Percentiles rank a stretch among this genome's conserved stretches.
These are phyloP conservation scores for Heliosperma pusillum DNA, from an alignment of 148 eudicot genomes.

Conservation along the genomic window DNA sequence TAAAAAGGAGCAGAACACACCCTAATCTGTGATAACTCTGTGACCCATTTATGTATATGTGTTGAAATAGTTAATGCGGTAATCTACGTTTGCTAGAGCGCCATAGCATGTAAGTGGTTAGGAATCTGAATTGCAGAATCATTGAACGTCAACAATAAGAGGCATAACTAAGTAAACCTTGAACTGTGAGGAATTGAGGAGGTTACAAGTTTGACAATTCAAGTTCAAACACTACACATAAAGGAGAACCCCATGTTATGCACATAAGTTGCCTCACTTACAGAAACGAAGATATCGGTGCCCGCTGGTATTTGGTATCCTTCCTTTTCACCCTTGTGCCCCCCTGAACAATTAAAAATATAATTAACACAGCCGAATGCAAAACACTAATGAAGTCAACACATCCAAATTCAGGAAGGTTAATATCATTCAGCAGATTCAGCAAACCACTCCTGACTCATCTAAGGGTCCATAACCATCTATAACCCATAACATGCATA, in stretches of 20 bases:
- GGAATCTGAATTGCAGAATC: not conserved
- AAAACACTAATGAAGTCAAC: not conserved
- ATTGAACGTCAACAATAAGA: not conserved
- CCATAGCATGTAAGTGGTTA: not conserved
- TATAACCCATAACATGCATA: slow-evolving; percentile 4
- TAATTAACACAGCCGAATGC: not conserved
- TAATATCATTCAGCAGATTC: not conserved
- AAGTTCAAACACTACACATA: slow-evolving; percentile 2
- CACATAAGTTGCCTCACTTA: slow-evolving; percentile 32
- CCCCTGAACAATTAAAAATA: slow-evolving; percentile 50
- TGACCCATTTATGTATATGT: not conserved
- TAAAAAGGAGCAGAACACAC: not conserved
- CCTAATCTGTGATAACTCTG: not conserved
- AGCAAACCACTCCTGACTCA: not conserved
- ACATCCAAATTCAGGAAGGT: not conserved
- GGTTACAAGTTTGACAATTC: not conserved
- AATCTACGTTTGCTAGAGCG: not conserved
- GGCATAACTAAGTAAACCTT: slow-evolving; percentile 3
- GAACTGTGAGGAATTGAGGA: not conserved
- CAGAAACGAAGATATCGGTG: slow-evolving; percentile 89
- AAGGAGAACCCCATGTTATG: not conserved
- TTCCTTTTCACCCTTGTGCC: slow-evolving; percentile 63
- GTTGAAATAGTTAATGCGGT: not conserved
- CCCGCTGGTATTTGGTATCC: slow-evolving; percentile 86
- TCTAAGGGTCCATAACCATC: not conserved